Percentiles rank a stretch among this genome's conserved stretches.
Evolutionary conservation across 768 basidiomycete species (phyloP).

Genomic region (Tylopilus balloui): DNA sequence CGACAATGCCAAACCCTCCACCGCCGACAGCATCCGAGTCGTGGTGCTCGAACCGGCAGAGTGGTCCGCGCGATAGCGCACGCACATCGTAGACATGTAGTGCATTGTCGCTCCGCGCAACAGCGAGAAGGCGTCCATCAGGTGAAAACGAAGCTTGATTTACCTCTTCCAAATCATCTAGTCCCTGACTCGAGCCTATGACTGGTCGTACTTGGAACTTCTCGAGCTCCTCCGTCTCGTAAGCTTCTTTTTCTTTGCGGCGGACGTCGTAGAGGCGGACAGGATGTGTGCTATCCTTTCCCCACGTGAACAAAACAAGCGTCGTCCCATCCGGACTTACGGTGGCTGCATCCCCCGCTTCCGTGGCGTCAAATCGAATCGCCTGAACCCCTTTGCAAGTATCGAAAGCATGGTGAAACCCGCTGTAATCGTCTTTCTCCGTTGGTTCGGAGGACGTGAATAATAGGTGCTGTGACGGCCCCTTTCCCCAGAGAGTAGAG

Average conservation of each 20-base stretch:
- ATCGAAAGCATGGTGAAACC: conserved; percentile 53
- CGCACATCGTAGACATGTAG: conserved; percentile 62
- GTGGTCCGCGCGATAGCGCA: conserved; percentile 40
- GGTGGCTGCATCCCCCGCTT: conserved; percentile 51
- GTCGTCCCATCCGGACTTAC: conserved; percentile 41
- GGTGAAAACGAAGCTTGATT: conserved; percentile 52
- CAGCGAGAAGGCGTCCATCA: conserved; percentile 56
- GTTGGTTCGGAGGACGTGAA: conserved; percentile 57
- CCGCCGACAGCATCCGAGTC: conserved; percentile 30
- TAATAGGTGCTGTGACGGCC: conserved; percentile 35
- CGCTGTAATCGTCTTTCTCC: conserved; percentile 20
- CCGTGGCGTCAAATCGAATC: conserved; percentile 41
- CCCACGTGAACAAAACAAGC: conserved; percentile 32
- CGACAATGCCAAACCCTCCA: conserved; percentile 44
- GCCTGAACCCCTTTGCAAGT: conserved; percentile 17
- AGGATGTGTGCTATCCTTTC: conserved; percentile 25
- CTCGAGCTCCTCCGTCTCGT: conserved; percentile 32
- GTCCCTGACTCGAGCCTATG: background rate
- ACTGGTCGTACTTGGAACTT: conserved; percentile 25
- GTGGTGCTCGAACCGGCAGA: conserved; percentile 49
- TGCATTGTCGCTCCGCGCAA: conserved; percentile 55
- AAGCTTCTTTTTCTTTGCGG: conserved; percentile 27
- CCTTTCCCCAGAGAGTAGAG: conserved; percentile 50
- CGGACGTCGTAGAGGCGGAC: conserved; percentile 53
- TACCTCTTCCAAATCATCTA: conserved; percentile 38